Percentiles rank a stretch among this genome's conserved stretches.
These are phyloP conservation scores for Pseudocercospora eumusae DNA, from an alignment of 2,329 filamentous ascomycete species.

Conservation along the genomic window DNA sequence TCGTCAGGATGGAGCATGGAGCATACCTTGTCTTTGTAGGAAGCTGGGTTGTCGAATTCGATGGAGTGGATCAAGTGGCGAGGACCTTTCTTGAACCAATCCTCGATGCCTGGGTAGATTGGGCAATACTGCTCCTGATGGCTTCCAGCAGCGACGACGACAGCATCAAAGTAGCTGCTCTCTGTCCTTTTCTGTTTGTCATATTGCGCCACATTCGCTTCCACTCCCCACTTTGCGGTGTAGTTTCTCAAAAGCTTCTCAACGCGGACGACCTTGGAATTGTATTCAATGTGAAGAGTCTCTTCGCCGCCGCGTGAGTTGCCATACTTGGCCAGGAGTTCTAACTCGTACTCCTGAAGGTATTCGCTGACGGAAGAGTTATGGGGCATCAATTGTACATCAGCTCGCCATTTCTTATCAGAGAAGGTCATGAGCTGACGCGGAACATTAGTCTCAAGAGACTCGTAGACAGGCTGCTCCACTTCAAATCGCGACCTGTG, in stretches of 20 bases:
- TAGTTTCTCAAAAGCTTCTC: too few species aligned
- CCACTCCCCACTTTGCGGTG: too few species aligned
- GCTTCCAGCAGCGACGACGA: conserved; percentile 19
- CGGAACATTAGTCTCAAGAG: conserved; percentile 23
- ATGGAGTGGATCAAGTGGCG: conserved; percentile 7
- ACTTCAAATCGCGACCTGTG: not conserved
- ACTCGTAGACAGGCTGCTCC: conserved; percentile 20
- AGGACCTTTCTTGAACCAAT: not conserved
- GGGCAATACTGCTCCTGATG: conserved; percentile 16
- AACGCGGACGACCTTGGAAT: too few species aligned
- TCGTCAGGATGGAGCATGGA: not conserved
- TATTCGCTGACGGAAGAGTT: conserved; percentile 13
- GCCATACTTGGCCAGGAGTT: too few species aligned
- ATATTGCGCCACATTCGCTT: too few species aligned
- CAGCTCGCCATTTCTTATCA: conserved; percentile 12
- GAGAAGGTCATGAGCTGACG: conserved; percentile 26
- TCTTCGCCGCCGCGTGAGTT: too few species aligned
- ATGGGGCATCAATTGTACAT: conserved; percentile 13
- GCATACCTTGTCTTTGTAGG: conserved; percentile 14
- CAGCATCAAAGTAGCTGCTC: not conserved
- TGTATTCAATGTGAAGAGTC: too few species aligned
- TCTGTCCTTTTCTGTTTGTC: too few species aligned
- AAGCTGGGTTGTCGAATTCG: not conserved
- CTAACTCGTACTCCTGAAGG: not conserved
- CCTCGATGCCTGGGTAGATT: not conserved